A percentile compares a stretch with the other conserved stretches of the same genome.
Conservation (phyloP, 768 basidiomycete genomes). For the Inosperma sp. region DNA sequence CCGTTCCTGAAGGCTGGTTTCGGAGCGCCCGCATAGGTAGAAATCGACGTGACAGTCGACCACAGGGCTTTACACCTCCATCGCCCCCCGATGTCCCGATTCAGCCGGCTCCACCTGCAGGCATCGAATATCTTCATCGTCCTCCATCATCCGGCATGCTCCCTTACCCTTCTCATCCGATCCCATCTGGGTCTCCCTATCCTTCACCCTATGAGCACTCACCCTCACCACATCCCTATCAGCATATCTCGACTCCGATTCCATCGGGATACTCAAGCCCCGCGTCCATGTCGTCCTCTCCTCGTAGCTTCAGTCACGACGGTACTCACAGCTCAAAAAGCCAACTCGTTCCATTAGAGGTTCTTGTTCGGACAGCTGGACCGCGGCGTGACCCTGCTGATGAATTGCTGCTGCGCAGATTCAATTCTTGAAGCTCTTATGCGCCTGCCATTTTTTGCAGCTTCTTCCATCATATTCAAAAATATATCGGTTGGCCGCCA, state of each 20-base stretch:
- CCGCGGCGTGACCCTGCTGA: slow-evolving; percentile 59
- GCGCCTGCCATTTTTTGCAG: background rate
- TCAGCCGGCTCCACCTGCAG: slow-evolving; percentile 24
- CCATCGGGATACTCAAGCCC: slow-evolving; percentile 34
- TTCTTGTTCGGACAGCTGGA: slow-evolving; percentile 51
- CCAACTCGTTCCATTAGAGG: slow-evolving; percentile 58
- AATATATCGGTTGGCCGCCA: slow-evolving; percentile 1
- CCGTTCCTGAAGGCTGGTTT: slow-evolving; percentile 75
- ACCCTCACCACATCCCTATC: slow-evolving; percentile 12
- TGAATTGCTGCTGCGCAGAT: slow-evolving; percentile 58
- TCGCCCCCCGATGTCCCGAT: slow-evolving; percentile 23
- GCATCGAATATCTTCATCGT: slow-evolving; percentile 18
- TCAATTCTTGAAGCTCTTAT: slow-evolving; percentile 33
- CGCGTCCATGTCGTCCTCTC: slow-evolving; percentile 39
- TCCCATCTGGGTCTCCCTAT: slow-evolving; percentile 21
- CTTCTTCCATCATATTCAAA: slow-evolving; percentile 11
- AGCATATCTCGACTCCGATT: slow-evolving; percentile 17
- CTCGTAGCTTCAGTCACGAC: slow-evolving; percentile 30
- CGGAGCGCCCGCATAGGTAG: slow-evolving; percentile 72
- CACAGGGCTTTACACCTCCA: slow-evolving; percentile 31
- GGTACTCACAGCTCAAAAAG: slow-evolving; percentile 22
- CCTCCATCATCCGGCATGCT: slow-evolving; percentile 10
- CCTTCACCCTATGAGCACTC: slow-evolving; percentile 21
- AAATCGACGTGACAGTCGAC: slow-evolving; percentile 47
- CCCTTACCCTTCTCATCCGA: slow-evolving; percentile 23